Evolutionary conservation across 2,329 filamentous ascomycete species (phyloP), one percentile per base, ranked within the genome.

Genomic region (Talaromyces sp.): DNA sequence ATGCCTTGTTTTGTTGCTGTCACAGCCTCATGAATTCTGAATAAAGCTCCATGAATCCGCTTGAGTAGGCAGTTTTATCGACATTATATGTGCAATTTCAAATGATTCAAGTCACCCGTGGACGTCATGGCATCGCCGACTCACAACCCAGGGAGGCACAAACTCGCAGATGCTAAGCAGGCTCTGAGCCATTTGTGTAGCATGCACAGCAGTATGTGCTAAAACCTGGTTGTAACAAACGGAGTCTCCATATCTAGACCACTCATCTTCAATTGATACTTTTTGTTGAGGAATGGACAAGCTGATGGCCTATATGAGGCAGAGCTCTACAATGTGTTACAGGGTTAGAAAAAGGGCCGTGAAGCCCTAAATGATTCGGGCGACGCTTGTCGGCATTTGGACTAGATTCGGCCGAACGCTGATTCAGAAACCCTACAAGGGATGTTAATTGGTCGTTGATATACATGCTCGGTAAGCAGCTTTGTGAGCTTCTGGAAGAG

Each of bases 381-480:
- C 28, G 28, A 48, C 28, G 17, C 45, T 48, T 48, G 45, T 35
- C 45, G 3, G 10, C 10, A 19, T 48, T 35, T 1, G 13, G 45
- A 33, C 31, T 48, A 48, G 45, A 48, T 48, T 48, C 45, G 45
- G 45, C 45, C 45, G 45, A 48, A 48, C 45, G 25, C 9, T 46
- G 9, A 46, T 3, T 11, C 17, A 17, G n/a, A 2, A 33, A 48
- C n/a, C 10, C 7, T 33, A 33, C 10, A 8, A 15, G 25, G 31
- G 45, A 33, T 17, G 43, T n/a, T 21, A 15, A 48, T 48, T 48
- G 25, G 28, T 2, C n/a, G n/a, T 19, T 33, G 10, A 4, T 5
- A 39, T 52, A 52, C 6, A 15, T 55, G 53, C 28, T 55, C 40
- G 36, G 28, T 55, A 55, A 55, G 53, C 53, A 46, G 17, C 31